Evolutionary conservation across 2,329 filamentous ascomycete genomes (phyloP).

Genomic region (Sclerotinia minor): DNA sequence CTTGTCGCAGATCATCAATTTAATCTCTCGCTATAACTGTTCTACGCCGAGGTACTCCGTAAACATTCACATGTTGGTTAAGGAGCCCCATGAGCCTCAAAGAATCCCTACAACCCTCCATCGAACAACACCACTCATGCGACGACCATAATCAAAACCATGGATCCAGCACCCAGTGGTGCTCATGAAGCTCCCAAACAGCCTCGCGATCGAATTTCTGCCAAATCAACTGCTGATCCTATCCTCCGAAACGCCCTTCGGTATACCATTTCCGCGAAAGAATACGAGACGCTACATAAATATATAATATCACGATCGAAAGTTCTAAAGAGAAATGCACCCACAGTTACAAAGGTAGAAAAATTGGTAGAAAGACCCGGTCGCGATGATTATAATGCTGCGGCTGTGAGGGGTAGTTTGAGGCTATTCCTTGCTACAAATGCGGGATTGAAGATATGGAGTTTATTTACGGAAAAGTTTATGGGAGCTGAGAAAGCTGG

Average conservation of each 20-base stretch:
- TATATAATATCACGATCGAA: slow-evolving; percentile 75
- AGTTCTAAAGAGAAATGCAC: slow-evolving; percentile 55
- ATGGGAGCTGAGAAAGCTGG: slow-evolving; percentile 43
- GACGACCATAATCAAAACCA: slow-evolving; percentile 15
- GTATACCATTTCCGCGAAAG: slow-evolving; percentile 80
- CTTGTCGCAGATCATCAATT: slow-evolving; percentile 18
- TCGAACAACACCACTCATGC: slow-evolving; percentile 15
- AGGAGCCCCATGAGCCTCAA: background rate
- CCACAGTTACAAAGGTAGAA: slow-evolving; percentile 57
- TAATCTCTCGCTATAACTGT: slow-evolving; percentile 13
- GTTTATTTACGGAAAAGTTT: slow-evolving; percentile 52
- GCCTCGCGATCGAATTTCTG: slow-evolving; percentile 34
- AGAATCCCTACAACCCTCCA: background rate
- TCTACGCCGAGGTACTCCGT: slow-evolving; percentile 12
- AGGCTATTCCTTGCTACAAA: slow-evolving; percentile 68
- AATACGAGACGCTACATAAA: slow-evolving; percentile 82
- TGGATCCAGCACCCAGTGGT: slow-evolving; percentile 31
- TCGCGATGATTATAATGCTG: slow-evolving; percentile 67
- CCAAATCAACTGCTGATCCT: slow-evolving; percentile 55
- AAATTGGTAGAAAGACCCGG: slow-evolving; percentile 41
- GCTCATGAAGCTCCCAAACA: slow-evolving; percentile 29
- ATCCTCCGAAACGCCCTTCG: slow-evolving; percentile 82
- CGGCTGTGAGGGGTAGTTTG: slow-evolving; percentile 68
- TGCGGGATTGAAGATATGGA: slow-evolving; percentile 63
- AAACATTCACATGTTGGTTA: slow-evolving; percentile 23